Conservation (phyloP, 2,329 filamentous ascomycete genomes). For the Trichoderma afroharzianum region DNA sequence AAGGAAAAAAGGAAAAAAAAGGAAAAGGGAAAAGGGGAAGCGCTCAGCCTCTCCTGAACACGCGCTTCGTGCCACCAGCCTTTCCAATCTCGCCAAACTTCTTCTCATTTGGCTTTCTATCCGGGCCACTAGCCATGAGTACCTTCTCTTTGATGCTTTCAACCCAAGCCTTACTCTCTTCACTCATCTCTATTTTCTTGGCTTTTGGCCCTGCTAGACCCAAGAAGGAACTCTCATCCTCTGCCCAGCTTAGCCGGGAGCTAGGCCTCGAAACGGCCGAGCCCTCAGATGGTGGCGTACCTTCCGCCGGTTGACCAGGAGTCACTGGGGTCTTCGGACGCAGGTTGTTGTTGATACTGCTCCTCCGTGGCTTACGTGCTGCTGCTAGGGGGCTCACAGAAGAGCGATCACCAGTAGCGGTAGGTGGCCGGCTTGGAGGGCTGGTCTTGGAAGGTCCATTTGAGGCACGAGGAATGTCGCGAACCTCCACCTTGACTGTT, state of each 20-base stretch:
- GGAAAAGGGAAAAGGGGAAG: background rate
- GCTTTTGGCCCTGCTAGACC: slow-evolving; percentile 68
- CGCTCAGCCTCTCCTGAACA: slow-evolving; percentile 53
- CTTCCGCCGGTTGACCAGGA: slow-evolving; percentile 30
- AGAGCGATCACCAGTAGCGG: slow-evolving; percentile 35
- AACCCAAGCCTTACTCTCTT: slow-evolving; percentile 75
- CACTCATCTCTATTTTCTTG: slow-evolving; percentile 63
- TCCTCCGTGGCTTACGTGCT: slow-evolving; percentile 53
- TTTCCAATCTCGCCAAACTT: slow-evolving; percentile 68
- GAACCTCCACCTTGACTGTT: slow-evolving; percentile 56
- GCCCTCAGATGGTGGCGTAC: slow-evolving; percentile 43
- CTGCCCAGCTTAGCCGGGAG: slow-evolving; percentile 54
- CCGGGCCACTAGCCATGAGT: slow-evolving; percentile 63
- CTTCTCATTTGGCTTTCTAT: slow-evolving; percentile 28
- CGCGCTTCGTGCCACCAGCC: slow-evolving; percentile 67
- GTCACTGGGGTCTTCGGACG: slow-evolving; percentile 44
- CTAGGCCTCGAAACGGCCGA: slow-evolving; percentile 49
- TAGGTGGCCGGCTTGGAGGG: slow-evolving; percentile 40
- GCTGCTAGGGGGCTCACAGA: slow-evolving; percentile 46
- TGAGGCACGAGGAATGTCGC: slow-evolving; percentile 41
- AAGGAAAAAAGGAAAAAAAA: background rate
- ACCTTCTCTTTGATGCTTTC: slow-evolving; percentile 81
- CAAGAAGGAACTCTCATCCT: slow-evolving; percentile 56
- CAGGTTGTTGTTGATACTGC: slow-evolving; percentile 30
- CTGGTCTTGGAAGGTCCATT: slow-evolving; percentile 38